Conservation (phyloP, 202 grass and related monocot genomes). For the Carex sylvatica region DNA sequence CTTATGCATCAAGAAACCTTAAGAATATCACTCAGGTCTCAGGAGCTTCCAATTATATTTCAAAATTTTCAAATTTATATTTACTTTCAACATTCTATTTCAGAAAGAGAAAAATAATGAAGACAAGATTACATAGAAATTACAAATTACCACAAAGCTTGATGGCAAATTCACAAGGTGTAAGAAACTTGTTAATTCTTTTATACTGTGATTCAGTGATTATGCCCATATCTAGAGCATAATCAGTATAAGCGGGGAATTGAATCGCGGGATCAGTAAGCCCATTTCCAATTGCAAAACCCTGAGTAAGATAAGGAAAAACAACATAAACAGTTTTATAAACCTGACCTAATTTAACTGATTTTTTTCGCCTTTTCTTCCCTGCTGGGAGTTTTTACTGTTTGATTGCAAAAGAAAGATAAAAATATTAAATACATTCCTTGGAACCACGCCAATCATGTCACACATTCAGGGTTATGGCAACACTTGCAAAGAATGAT, state of each 20-base stretch:
- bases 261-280: slow-evolving; percentile 86
- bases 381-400: neutral
- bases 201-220: slow-evolving; percentile 66
- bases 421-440: neutral
- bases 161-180: slow-evolving; percentile 66
- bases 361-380: neutral
- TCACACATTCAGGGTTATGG: neutral
- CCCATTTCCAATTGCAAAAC: slow-evolving; percentile 89
- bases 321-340: neutral
- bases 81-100: neutral
- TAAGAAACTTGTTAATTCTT: slow-evolving; percentile 64
- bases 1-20: slow-evolving; percentile 14
- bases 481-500: slow-evolving; percentile 21
- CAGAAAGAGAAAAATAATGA: neutral
- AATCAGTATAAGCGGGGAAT: slow-evolving; percentile 78
- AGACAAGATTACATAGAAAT: slow-evolving; percentile 1
- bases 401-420: neutral
- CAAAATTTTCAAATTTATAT: neutral
- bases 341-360: neutral
- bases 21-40: neutral
- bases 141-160: slow-evolving; percentile 78
- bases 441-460: neutral
- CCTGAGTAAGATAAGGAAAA: slow-evolving; percentile 42
- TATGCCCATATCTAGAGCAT: slow-evolving; percentile 62
- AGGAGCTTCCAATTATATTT: neutral